Evolutionary conservation across 257 asterid species (phyloP), one percentile per base, ranked within the genome.

Genomic region (Solanum lycopersicoides): DNA sequence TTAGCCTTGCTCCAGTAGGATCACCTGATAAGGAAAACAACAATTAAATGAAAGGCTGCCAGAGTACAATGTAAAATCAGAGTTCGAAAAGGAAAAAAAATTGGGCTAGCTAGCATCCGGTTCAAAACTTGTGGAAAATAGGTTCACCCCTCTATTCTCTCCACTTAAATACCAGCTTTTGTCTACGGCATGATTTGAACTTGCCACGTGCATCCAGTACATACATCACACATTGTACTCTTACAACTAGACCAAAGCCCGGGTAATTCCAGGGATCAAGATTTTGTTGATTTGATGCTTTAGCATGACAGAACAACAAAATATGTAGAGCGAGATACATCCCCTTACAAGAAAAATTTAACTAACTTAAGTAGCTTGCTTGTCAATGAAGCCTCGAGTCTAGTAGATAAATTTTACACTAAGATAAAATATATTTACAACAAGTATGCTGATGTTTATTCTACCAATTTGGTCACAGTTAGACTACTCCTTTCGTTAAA

Each of bases 1-100:
- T 97, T 80, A 91, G 93, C 92, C 99, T 94, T 86, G 98, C 97
- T 86, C 98, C 99, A 65, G 98, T 98, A 25, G 99, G 99, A 90
- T 97, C 98, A 56, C 99, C 99, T 97, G 90, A 76, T 32, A 47
- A 71, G 59, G 11, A 73, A 47, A 86, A 30, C 25, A 63, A 42
- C 8, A 80, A 28, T 47, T 18, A 47, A 16, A 10, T 80, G 65
- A 6, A 80, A 47, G 30, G 44, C 2, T 30, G 84, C 84, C 66
- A 16, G 45, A 15, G 28, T 80, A 18, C 11, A 47, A 16, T 63
- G 65, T 42, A 50, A 80, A 45, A 14, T 21, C 83, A 84, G 39
- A 75, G 59, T 20, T 34, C 45, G 63, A 16, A 53, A 53, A 53
- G 63, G 9, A 16, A 53, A 56, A 56, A 56, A 20, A 3, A 56